These are phyloP conservation scores for Cicer chorassanicum DNA, from an alignment of 306 rosid genomes.

Conservation along the genomic window DNA sequence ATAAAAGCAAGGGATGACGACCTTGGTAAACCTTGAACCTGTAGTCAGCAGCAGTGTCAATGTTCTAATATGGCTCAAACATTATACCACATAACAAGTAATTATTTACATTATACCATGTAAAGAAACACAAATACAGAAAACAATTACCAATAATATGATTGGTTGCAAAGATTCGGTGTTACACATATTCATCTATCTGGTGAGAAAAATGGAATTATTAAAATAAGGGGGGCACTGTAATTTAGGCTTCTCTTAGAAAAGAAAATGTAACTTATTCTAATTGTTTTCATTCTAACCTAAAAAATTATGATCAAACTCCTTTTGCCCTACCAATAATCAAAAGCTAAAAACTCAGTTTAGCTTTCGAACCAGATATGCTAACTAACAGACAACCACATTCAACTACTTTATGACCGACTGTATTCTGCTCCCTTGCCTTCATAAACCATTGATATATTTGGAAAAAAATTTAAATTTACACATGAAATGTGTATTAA, in stretches of 20 bases:
- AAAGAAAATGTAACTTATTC: not conserved
- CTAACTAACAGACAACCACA: not conserved
- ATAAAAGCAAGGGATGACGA: conserved; percentile 79
- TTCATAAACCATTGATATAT: not conserved
- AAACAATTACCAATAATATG: not conserved
- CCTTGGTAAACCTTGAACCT: conserved; percentile 86
- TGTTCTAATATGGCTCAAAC: conserved; percentile 3
- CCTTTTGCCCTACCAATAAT: conserved; percentile 26
- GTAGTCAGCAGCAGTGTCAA: conserved; percentile 44
- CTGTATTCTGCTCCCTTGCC: not conserved
- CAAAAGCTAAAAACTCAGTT: conserved; percentile 3
- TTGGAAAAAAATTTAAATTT: not conserved
- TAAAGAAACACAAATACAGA: conserved; percentile 4
- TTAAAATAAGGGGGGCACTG: conserved; percentile 5
- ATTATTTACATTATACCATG: conserved; percentile 11
- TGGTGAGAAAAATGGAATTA: not conserved
- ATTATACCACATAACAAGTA: too few species aligned
- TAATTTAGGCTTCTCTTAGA: not conserved
- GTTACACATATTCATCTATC: not conserved
- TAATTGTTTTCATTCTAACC: conserved; percentile 9
- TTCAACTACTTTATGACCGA: not conserved
- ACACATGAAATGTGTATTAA: conserved; percentile 19
- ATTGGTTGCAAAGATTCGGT: not conserved
- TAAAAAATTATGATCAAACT: not conserved
- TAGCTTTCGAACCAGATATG: conserved; percentile 9